Evolutionary conservation across 305 asterid species (phyloP), one percentile per base, ranked within the genome.

Genomic region (Fraxinus greggii): DNA sequence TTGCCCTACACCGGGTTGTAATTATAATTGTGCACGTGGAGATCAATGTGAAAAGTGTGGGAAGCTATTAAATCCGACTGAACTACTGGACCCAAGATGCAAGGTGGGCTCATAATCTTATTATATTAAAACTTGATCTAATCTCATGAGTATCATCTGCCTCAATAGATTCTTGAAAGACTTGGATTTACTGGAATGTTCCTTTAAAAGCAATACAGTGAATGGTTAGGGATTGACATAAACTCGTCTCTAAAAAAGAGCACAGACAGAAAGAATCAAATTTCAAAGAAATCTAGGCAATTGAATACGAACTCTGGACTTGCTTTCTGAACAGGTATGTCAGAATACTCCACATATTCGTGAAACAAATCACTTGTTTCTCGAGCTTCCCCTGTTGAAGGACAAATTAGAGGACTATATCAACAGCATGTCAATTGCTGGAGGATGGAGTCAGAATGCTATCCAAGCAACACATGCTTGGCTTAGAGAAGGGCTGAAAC

Each of bases 301-400:
- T 26, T 61, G 80, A 78, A 51, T 87, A 40, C 77, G 63, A 23
- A 61, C 32, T 61, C 29, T 45, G 56, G 63, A 65, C 65, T 72
- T 87, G 82, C 75, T 89, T 82, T 76, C 77, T 86, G 84, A 77
- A 73, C 85, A 94, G 99, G 95, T 92, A 59, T 95, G 99, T 82
- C 86, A 82, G 54, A 88, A 85, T 81, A 82, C 92, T 51, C 99
- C 99, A 31, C 90, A 76, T 51, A 85, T 92, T 69, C 91, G 97
- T 67, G 97, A 94, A 78, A 94, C 99, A 59, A 80, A 92, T 80
- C 98, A 95, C 86, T 85, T 95, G 85, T 95, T 93, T 89, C 95
- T 95, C 78, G 98, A 95, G 91, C 98, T 95, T 83, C 99, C 99
- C 83, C 82, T 87, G 86, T 91, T 95, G 87, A 90, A 91, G 90